A percentile compares a stretch with the other conserved stretches of the same genome.
Conservation (phyloP, 2,329 filamentous ascomycete genomes). For the Aciculosporium take region DNA sequence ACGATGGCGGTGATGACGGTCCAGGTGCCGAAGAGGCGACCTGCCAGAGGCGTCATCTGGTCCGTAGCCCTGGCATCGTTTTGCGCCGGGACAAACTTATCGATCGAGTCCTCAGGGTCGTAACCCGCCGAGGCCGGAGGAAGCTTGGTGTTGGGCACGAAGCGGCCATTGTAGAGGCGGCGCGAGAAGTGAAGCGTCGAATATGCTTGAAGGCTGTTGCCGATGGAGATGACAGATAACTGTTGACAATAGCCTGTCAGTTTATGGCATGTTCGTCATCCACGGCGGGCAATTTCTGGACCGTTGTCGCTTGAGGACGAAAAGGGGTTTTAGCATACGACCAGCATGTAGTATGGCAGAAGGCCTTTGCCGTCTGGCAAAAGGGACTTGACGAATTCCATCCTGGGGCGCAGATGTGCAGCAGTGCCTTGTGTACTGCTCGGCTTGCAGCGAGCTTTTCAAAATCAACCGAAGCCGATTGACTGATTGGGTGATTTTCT, state of each 20-base stretch:
- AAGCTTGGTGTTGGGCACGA: constrained; percentile 35
- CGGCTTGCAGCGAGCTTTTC: background rate
- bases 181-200: constrained; percentile 64
- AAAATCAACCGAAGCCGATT: background rate
- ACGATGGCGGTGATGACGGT: constrained; percentile 66
- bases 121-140: constrained; percentile 24
- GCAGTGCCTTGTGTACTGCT: background rate
- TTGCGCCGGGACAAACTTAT: constrained; percentile 34
- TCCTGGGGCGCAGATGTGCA: constrained; percentile 10
- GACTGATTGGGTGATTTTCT: too few relatives aligned
- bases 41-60: constrained; percentile 60
- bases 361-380: constrained; percentile 38
- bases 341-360: constrained; percentile 44
- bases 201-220: constrained; percentile 78
- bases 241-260: constrained; percentile 20
- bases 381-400: constrained; percentile 31
- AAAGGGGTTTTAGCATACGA: constrained; percentile 25
- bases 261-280: background rate
- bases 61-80: constrained; percentile 34
- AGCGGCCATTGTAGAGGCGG: constrained; percentile 67
- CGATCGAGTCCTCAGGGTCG: constrained; percentile 37
- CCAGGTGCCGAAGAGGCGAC: constrained; percentile 77
- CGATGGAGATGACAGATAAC: constrained; percentile 70
- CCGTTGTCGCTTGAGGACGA: constrained; percentile 3
- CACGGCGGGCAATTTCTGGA: background rate